Evolutionary conservation across 148 eudicot species (phyloP).

Genomic region (Diospyros kaki): DNA sequence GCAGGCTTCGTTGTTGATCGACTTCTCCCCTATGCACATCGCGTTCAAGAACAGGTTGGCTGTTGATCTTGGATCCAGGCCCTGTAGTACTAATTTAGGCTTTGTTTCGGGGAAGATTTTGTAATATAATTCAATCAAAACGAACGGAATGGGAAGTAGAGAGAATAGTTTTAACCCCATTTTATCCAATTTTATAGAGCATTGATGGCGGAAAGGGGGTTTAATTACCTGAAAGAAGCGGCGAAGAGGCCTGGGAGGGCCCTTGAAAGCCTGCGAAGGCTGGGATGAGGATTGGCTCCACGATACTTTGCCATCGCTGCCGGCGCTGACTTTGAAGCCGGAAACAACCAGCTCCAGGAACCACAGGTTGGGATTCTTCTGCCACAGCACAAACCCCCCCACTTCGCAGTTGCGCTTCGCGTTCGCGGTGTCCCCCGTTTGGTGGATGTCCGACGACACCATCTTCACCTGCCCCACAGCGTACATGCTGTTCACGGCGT

Average conservation of each 20-base stretch:
- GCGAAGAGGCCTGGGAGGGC: slow-evolving; percentile 54
- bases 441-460: slow-evolving; percentile 40
- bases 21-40: slow-evolving; percentile 53
- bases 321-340: slow-evolving; percentile 52
- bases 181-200: too few species aligned
- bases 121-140: too few species aligned
- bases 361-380: slow-evolving; percentile 67
- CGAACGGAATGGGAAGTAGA: too few species aligned
- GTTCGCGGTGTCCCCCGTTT: slow-evolving; percentile 12
- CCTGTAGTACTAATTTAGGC: slow-evolving; percentile 21
- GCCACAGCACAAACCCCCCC: slow-evolving; percentile 63
- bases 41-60: slow-evolving; percentile 57
- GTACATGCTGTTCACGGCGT: slow-evolving; percentile 49
- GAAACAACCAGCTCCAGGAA: slow-evolving; percentile 57
- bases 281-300: slow-evolving; percentile 62
- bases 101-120: too few species aligned
- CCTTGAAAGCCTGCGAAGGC: slow-evolving; percentile 31
- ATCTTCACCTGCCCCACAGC: slow-evolving; percentile 62
- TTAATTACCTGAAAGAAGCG: slow-evolving; percentile 50
- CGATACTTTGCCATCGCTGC: slow-evolving; percentile 51
- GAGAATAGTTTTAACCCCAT: too few species aligned
- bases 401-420: slow-evolving; percentile 21
- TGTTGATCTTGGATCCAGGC: slow-evolving; percentile 63
- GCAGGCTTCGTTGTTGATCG: slow-evolving; percentile 44
- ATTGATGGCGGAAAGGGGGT: not conserved